A percentile compares a stretch with the other conserved stretches of the same genome.
Conservation (phyloP, 164 flowering plant species). For the Echeveria elegans region DNA sequence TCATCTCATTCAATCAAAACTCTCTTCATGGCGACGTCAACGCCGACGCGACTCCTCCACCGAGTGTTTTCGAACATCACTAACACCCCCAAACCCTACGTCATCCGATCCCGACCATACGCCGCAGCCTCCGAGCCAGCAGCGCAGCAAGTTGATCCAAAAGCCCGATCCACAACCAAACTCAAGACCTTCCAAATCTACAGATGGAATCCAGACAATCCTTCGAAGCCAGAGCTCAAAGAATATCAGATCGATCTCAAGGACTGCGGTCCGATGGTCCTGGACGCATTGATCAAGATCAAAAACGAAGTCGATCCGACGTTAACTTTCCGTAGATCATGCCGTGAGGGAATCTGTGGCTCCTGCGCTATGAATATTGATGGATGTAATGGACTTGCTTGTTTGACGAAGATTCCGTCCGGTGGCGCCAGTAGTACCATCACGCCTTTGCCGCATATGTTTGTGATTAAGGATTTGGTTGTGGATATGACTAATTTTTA, state of each 20-base stretch:
- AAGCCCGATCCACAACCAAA: constrained; percentile 13
- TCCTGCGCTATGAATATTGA: too few species aligned
- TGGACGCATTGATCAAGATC: constrained; percentile 94
- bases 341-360: constrained; percentile 98
- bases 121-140: constrained; percentile 35
- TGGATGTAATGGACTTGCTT: constrained; percentile 93
- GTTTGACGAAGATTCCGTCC: constrained; percentile 66
- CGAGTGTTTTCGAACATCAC: not conserved
- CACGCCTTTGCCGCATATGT: constrained; percentile 97
- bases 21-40: too few species aligned
- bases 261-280: too few species aligned
- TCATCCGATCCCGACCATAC: constrained; percentile 18
- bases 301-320: constrained; percentile 91
- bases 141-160: constrained; percentile 30
- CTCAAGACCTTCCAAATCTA: constrained; percentile 84
- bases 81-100: constrained; percentile 4
- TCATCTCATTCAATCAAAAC: too few species aligned
- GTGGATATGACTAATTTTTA: too few species aligned
- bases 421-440: constrained; percentile 32
- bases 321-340: constrained; percentile 85
- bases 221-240: constrained; percentile 62
- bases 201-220: constrained; percentile 87
- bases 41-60: not conserved
- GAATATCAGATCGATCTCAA: constrained; percentile 64
- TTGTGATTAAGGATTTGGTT: too few species aligned